Percentiles rank a stretch among this genome's conserved stretches.
Evolutionary conservation across 169 alveolate species (phyloP).

Genomic region (Prorocentrum cordatum): DNA sequence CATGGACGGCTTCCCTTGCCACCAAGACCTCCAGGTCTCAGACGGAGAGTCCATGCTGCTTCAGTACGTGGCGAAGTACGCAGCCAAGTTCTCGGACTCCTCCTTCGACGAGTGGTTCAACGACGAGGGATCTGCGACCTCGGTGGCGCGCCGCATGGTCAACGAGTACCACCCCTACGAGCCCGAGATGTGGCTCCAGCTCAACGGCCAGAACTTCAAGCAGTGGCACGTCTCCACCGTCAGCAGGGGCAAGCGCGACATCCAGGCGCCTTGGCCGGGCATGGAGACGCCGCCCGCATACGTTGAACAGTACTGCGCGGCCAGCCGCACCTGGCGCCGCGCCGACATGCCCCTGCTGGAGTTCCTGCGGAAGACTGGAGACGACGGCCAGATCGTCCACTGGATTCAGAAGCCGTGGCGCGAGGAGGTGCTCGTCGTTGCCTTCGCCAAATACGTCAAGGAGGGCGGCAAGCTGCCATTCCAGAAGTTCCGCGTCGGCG

Average conservation of each 20-base stretch:
- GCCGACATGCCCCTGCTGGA: background rate
- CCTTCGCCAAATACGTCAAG: too few species aligned
- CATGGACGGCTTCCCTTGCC: background rate
- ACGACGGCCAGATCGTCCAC: background rate
- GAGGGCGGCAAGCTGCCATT: too few species aligned
- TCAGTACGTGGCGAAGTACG: background rate
- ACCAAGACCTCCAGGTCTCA: background rate
- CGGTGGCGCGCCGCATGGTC: background rate
- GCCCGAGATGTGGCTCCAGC: conserved; percentile 5
- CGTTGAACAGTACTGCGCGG: too few species aligned
- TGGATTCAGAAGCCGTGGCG: background rate
- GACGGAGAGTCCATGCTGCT: background rate
- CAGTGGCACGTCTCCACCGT: background rate
- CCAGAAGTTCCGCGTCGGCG: too few species aligned
- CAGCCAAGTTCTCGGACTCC: background rate
- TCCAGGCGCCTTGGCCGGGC: conserved; percentile 2
- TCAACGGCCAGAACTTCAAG: background rate
- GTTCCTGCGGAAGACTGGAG: background rate
- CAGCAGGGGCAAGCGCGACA: background rate
- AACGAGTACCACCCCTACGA: conserved; percentile 28
- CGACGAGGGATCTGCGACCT: background rate
- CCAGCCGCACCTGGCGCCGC: too few species aligned
- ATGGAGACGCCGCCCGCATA: background rate
- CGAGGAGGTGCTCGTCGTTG: too few species aligned
- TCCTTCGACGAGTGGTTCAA: background rate